Percentiles rank a stretch among this genome's conserved stretches.
phyloP scores from a whole-genome alignment of 129 eudicot genomes.

The Centaurea solstitialis region DNA sequence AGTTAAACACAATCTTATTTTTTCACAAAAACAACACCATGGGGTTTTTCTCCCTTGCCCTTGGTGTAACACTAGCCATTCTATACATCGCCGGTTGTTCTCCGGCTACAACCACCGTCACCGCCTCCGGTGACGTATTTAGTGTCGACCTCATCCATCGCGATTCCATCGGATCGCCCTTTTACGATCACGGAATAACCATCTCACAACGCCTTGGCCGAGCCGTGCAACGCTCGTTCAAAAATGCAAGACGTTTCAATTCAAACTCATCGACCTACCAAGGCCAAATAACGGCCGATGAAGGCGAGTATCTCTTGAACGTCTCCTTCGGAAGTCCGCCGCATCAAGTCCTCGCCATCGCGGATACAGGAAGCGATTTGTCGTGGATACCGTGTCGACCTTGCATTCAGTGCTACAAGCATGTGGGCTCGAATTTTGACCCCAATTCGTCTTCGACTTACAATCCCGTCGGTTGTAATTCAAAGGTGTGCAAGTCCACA shows the following conservation, averaged over 20 bases:
- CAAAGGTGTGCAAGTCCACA: not conserved
- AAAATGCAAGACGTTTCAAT: constrained; percentile 10
- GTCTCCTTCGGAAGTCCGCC: constrained; percentile 34
- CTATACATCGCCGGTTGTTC: not conserved
- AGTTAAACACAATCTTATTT: constrained; percentile 9
- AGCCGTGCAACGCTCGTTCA: constrained; percentile 34
- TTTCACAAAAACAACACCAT: constrained; percentile 16
- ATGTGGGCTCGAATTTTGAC: constrained; percentile 26
- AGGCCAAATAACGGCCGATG: constrained; percentile 28
- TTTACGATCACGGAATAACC: constrained; percentile 18
- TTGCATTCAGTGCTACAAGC: constrained; percentile 33
- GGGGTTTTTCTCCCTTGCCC: constrained; percentile 12
- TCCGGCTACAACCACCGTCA: not conserved
- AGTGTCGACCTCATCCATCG: constrained; percentile 38
- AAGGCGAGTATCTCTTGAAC: constrained; percentile 40
- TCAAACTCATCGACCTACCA: constrained; percentile 7
- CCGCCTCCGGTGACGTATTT: not conserved
- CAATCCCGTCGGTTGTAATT: constrained; percentile 20
- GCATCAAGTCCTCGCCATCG: constrained; percentile 27
- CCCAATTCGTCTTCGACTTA: constrained; percentile 33
- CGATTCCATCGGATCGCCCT: constrained; percentile 38
- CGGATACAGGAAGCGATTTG: constrained; percentile 41
- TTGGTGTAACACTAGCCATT: constrained; percentile 21
- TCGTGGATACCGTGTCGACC: constrained; percentile 46
- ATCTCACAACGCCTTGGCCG: constrained; percentile 25